Percentiles rank a stretch among this genome's conserved stretches.
phyloP scores from a whole-genome alignment of 768 basidiomycete species.

The Psilocybe subaeruginosa region DNA sequence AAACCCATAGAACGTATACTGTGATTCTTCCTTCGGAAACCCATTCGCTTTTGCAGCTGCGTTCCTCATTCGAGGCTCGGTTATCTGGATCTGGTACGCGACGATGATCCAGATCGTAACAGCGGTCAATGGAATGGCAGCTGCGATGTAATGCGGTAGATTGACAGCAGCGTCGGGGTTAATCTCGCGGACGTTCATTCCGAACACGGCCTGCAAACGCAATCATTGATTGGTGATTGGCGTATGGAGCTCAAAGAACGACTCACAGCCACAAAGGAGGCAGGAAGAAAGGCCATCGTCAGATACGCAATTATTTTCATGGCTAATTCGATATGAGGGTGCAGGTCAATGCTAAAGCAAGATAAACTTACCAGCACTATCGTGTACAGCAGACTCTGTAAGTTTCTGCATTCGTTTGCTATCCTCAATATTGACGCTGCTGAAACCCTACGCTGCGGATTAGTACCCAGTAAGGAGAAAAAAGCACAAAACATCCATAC shows the following conservation, averaged over 20 bases:
- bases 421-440: conserved; percentile 49
- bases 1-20: conserved; percentile 3
- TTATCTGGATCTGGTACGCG: conserved; percentile 42
- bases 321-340: conserved; percentile 24
- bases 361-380: conserved; percentile 39
- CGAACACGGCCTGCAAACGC: conserved; percentile 45
- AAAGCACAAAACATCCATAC: conserved; percentile 25
- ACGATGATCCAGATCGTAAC: conserved; percentile 50
- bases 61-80: conserved; percentile 12
- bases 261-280: conserved; percentile 48
- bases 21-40: not conserved
- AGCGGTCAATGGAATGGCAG: conserved; percentile 42
- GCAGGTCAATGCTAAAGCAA: not conserved
- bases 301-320: conserved; percentile 61
- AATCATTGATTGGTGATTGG: not conserved
- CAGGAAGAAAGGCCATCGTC: conserved; percentile 65
- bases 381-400: conserved; percentile 40
- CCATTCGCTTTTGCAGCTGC: not conserved
- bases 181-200: conserved; percentile 58
- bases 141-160: conserved; percentile 39
- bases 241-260: not conserved
- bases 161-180: conserved; percentile 31
- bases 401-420: conserved; percentile 44
- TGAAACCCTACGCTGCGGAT: conserved; percentile 39
- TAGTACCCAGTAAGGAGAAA: not conserved